phyloP scores from a whole-genome alignment of 768 basidiomycete species.

The Hortiboletus campestris region DNA sequence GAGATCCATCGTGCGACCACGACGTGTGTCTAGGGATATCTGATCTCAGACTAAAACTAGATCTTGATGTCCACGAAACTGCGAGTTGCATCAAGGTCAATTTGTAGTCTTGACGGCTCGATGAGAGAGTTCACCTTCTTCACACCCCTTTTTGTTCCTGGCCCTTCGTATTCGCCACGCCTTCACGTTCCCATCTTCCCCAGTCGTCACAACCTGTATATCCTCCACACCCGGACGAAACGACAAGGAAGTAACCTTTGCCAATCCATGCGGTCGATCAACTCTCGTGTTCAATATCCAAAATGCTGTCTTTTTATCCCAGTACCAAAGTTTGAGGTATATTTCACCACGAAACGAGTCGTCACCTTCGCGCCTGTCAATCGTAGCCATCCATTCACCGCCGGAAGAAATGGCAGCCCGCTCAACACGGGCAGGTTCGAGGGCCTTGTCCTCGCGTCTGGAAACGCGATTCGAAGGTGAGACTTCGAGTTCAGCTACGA shows the following conservation, averaged over 20 bases:
- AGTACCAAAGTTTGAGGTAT: conserved; percentile 89
- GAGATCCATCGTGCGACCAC: conserved; percentile 86
- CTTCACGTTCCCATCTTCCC: conserved; percentile 74
- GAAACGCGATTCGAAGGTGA: conserved; percentile 92
- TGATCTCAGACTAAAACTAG: conserved; percentile 67
- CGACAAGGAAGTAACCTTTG: conserved; percentile 57
- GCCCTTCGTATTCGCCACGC: conserved; percentile 66
- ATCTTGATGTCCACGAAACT: conserved; percentile 76
- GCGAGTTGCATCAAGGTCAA: not conserved
- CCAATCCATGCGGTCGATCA: conserved; percentile 78
- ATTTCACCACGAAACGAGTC: conserved; percentile 64
- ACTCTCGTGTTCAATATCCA: conserved; percentile 87
- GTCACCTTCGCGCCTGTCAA: conserved; percentile 72
- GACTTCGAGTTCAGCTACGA: conserved; percentile 86
- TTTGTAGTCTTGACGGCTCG: not conserved
- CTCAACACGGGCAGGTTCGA: conserved; percentile 78
- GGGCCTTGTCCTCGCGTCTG: conserved; percentile 68
- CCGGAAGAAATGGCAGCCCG: conserved; percentile 59
- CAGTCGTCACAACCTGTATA: conserved; percentile 65
- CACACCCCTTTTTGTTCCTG: conserved; percentile 43
- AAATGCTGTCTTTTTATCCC: conserved; percentile 60
- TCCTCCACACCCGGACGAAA: conserved; percentile 58
- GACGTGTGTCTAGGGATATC: conserved; percentile 61
- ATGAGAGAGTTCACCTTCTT: conserved; percentile 47
- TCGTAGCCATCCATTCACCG: conserved; percentile 91